phyloP scores from a whole-genome alignment of 176 grass and related monocot species.

The Hsuehochloa calcarea region DNA sequence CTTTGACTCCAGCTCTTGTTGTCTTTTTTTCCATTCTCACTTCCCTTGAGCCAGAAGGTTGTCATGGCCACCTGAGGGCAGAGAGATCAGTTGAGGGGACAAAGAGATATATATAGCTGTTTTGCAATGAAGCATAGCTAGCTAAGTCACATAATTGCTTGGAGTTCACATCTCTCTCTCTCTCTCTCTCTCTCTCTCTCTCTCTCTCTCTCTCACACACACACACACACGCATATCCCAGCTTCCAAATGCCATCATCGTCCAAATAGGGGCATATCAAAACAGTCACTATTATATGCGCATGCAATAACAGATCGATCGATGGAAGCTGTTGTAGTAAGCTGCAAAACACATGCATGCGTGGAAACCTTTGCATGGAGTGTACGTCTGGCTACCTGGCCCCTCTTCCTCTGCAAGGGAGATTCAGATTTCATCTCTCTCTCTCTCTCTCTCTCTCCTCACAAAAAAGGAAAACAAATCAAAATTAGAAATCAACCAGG shows the following conservation, averaged over 20 bases:
- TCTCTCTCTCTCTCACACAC: not conserved
- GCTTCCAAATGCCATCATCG: slow-evolving; percentile 38
- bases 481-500: slow-evolving; percentile 12
- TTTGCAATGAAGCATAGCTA: slow-evolving; percentile 73
- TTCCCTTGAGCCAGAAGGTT: slow-evolving; percentile 87
- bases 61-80: slow-evolving; percentile 56
- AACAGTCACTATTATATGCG: slow-evolving; percentile 43
- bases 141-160: slow-evolving; percentile 67
- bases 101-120: slow-evolving; percentile 60
- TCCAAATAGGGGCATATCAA: slow-evolving; percentile 33
- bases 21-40: slow-evolving; percentile 57
- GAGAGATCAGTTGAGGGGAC: slow-evolving; percentile 47
- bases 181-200: slow-evolving; percentile 1
- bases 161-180: slow-evolving; percentile 59
- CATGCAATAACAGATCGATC: slow-evolving; percentile 62
- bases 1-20: slow-evolving; percentile 98
- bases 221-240: not conserved
- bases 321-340: slow-evolving; percentile 48
- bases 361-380: slow-evolving; percentile 84
- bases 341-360: slow-evolving; percentile 61
- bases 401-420: slow-evolving; percentile 57
- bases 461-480: not conserved
- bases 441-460: not conserved
- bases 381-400: slow-evolving; percentile 76
- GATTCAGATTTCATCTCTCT: not conserved